These are phyloP conservation scores for Cercophora samala DNA, from an alignment of 495 filamentous ascomycete genomes.

Conservation along the genomic window DNA sequence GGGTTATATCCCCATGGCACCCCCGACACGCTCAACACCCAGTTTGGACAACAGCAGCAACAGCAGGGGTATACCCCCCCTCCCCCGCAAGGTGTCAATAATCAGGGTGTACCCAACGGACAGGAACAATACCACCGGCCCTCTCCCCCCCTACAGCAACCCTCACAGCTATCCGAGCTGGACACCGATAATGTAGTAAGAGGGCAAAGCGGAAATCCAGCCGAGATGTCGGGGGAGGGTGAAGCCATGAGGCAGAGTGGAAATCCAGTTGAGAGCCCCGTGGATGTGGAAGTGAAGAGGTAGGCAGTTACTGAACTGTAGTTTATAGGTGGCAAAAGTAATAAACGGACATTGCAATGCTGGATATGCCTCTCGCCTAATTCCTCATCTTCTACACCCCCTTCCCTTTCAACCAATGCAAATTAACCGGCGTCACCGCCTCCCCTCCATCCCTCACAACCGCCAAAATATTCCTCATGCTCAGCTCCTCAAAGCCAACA, in stretches of 20 bases:
- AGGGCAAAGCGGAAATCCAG: slow-evolving; percentile 15
- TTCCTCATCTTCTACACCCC: background rate
- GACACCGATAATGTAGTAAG: slow-evolving; percentile 6
- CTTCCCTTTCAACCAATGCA: slow-evolving; percentile 43
- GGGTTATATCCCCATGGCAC: background rate
- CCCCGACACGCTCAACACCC: background rate
- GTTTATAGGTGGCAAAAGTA: too few relatives aligned
- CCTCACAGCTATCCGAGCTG: slow-evolving; percentile 19
- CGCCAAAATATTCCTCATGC: slow-evolving; percentile 67
- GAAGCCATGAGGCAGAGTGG: background rate
- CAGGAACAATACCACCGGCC: background rate
- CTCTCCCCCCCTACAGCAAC: background rate
- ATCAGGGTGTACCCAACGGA: background rate
- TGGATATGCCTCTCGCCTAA: too few relatives aligned
- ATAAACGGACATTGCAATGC: too few relatives aligned
- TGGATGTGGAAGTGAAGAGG: too few relatives aligned
- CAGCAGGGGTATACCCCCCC: background rate
- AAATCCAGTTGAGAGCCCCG: too few relatives aligned
- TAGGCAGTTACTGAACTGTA: too few relatives aligned
- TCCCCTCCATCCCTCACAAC: slow-evolving; percentile 49
- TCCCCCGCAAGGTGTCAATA: background rate
- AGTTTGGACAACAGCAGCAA: background rate
- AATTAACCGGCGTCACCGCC: slow-evolving; percentile 64
- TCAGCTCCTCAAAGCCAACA: slow-evolving; percentile 67
- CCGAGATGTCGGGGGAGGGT: slow-evolving; percentile 18